Percentiles rank a stretch among this genome's conserved stretches.
Conservation (phyloP, 1,139 yeast species). For the Lodderomyces parapsilosis region DNA sequence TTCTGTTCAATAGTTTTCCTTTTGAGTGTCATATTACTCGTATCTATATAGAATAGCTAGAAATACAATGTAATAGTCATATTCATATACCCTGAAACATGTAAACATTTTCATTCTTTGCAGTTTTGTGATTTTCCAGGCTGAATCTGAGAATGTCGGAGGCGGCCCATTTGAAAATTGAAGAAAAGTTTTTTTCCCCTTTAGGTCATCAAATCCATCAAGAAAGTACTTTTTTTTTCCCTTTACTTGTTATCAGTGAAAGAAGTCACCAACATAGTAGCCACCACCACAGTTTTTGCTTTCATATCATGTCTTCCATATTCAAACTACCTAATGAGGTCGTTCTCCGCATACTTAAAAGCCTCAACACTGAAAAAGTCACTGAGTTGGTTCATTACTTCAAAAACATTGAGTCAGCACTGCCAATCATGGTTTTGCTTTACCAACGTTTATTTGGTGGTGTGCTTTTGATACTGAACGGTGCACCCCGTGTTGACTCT, state of each 20-base stretch:
- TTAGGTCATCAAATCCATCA: neutral
- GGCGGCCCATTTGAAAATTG: conserved; percentile 1
- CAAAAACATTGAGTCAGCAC: conserved; percentile 4
- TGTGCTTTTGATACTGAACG: conserved; percentile 18
- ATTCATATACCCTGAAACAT: too few species aligned
- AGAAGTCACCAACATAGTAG: too few species aligned
- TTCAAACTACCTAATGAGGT: conserved; percentile 26
- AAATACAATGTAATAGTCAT: too few species aligned
- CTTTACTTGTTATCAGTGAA: neutral
- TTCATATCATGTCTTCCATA: conserved; percentile 3
- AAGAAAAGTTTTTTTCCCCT: neutral
- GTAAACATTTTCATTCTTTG: too few species aligned
- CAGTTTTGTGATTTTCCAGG: conserved; percentile 1
- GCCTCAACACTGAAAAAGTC: conserved; percentile 24
- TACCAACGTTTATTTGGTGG: conserved; percentile 26
- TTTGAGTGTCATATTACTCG: too few species aligned
- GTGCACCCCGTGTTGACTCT: conserved; percentile 10
- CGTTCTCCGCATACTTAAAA: conserved; percentile 21
- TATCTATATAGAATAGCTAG: too few species aligned
- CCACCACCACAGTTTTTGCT: neutral
- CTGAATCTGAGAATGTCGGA: neutral
- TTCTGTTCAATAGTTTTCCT: too few species aligned
- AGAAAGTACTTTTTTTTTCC: neutral
- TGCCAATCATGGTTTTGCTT: conserved; percentile 10
- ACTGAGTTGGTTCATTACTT: conserved; percentile 16